These are phyloP conservation scores for Fusarium sp. DNA, from an alignment of 2,329 filamentous ascomycete species.

Conservation along the genomic window DNA sequence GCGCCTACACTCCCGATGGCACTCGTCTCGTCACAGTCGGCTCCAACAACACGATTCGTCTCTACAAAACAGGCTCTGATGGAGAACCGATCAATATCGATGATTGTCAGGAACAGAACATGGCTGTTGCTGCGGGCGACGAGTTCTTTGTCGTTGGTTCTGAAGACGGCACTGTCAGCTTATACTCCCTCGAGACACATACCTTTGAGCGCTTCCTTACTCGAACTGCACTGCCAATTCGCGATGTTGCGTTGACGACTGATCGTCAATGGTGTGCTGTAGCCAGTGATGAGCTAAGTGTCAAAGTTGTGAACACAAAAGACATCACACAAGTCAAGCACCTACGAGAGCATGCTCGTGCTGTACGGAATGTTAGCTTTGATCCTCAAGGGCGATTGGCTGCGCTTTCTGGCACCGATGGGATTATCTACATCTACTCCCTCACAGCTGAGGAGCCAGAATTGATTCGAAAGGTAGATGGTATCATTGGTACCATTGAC, in stretches of 20 bases:
- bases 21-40: conserved; percentile 89
- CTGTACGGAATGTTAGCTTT: conserved; percentile 93
- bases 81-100: conserved; percentile 94
- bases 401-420: conserved; percentile 88
- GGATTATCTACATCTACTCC: conserved; percentile 90
- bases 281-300: conserved; percentile 93
- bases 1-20: conserved; percentile 91
- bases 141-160: conserved; percentile 89
- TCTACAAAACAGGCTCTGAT: conserved; percentile 92
- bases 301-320: conserved; percentile 86
- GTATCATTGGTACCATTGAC: conserved; percentile 83
- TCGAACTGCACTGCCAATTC: conserved; percentile 85
- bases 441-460: conserved; percentile 82
- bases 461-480: conserved; percentile 85
- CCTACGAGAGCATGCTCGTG: conserved; percentile 84
- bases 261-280: conserved; percentile 92
- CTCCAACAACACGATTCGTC: conserved; percentile 90
- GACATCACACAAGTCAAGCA: conserved; percentile 83
- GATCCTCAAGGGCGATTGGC: conserved; percentile 82
- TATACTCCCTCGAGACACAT: conserved; percentile 83
- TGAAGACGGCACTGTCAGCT: conserved; percentile 95
- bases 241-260: conserved; percentile 85
- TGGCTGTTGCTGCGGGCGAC: conserved; percentile 80
- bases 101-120: conserved; percentile 88
- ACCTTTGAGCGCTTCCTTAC: conserved; percentile 84